phyloP scores from a whole-genome alignment of 2,329 filamentous ascomycete genomes.

The Dactylonectria macrodidyma region DNA sequence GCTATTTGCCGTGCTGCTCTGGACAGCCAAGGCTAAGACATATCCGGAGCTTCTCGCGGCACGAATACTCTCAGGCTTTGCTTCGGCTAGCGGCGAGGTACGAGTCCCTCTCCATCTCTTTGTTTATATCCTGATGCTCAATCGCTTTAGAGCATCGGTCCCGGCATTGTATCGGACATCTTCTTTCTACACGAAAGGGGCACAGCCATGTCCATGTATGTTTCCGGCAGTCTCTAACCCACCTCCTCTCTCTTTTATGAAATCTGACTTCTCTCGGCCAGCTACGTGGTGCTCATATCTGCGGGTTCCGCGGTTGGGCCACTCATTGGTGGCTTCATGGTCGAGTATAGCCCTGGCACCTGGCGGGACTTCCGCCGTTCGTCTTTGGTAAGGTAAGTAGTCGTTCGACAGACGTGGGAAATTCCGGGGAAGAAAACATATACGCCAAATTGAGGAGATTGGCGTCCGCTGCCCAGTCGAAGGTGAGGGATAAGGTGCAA shows the following conservation, averaged over 20 bases:
- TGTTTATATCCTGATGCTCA: conserved; percentile 1
- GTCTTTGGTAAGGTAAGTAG: too few species aligned
- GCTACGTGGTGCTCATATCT: too few species aligned
- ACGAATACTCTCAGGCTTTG: conserved; percentile 9
- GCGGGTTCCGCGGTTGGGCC: too few species aligned
- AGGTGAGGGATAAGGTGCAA: not conserved
- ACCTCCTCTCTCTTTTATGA: too few species aligned
- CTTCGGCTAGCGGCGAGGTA: conserved; percentile 9
- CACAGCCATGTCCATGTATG: conserved; percentile 10
- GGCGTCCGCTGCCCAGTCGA: not conserved
- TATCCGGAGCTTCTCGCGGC: conserved; percentile 4
- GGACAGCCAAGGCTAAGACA: conserved; percentile 8
- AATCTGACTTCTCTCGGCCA: not conserved
- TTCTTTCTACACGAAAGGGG: conserved; percentile 15
- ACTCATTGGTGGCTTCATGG: conserved; percentile 7
- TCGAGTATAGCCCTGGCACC: not conserved
- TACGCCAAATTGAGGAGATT: not conserved
- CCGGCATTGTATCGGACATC: conserved; percentile 11
- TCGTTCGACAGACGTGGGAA: not conserved
- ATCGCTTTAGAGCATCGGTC: conserved; percentile 5
- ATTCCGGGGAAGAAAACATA: not conserved
- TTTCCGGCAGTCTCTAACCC: not conserved
- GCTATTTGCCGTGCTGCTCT: conserved; percentile 4
- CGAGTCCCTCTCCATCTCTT: not conserved
- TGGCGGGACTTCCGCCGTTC: conserved; percentile 11